Conservation (phyloP, 2,329 filamentous ascomycete genomes). For the Clarireedia homoeocarpa region DNA sequence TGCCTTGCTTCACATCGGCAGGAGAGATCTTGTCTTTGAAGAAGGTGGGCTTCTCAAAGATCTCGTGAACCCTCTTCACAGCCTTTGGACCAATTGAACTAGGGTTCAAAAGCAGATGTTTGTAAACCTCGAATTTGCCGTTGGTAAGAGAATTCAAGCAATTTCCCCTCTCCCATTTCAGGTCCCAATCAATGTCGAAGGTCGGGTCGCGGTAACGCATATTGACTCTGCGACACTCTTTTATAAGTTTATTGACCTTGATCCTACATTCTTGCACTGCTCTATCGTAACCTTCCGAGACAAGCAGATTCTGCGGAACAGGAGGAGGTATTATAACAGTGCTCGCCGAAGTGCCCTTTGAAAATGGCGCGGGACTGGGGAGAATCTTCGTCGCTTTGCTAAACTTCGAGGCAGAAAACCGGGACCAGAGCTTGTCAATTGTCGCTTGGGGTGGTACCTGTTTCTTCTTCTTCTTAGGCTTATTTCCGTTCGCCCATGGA, state of each 20-base stretch:
- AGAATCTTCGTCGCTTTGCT: constrained; percentile 58
- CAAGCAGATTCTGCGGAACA: constrained; percentile 50
- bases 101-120: constrained; percentile 38
- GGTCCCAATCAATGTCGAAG: constrained; percentile 61
- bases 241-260: constrained; percentile 53
- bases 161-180: constrained; percentile 34
- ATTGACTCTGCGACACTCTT: constrained; percentile 65
- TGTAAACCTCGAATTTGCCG: constrained; percentile 43
- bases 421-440: constrained; percentile 61
- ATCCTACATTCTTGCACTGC: constrained; percentile 60
- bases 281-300: constrained; percentile 59
- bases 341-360: constrained; percentile 6
- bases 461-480: constrained; percentile 46
- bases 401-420: constrained; percentile 52
- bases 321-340: constrained; percentile 20
- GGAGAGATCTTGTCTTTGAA: constrained; percentile 71
- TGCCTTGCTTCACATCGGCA: constrained; percentile 72
- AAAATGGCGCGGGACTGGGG: constrained; percentile 46
- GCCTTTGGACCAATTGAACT: constrained; percentile 55
- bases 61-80: constrained; percentile 68
- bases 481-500: constrained; percentile 1
- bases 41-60: constrained; percentile 71
- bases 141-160: constrained; percentile 26
- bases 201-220: constrained; percentile 77
- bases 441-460: constrained; percentile 54